phyloP scores from a whole-genome alignment of 1,139 yeast genomes.

The Diutina mesorugosa region DNA sequence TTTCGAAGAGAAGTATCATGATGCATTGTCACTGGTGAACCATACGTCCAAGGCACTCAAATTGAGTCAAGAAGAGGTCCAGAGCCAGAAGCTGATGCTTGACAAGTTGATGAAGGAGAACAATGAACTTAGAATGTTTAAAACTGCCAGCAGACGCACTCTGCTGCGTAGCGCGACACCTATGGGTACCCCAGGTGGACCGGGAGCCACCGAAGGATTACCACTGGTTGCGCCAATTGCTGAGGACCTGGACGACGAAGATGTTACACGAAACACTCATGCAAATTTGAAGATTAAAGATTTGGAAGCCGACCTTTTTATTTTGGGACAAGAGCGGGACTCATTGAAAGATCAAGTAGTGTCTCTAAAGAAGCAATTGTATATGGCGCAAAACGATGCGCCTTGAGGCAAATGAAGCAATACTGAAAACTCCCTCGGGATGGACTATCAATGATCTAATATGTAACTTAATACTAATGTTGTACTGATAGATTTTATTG shows the following conservation, averaged over 20 bases:
- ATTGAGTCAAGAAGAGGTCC: slow-evolving; percentile 59
- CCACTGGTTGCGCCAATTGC: slow-evolving; percentile 9
- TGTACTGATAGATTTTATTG: background rate
- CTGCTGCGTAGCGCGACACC: slow-evolving; percentile 1
- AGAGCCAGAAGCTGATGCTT: slow-evolving; percentile 42
- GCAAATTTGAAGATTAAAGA: slow-evolving; percentile 70
- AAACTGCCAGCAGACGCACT: slow-evolving; percentile 12
- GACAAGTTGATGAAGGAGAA: slow-evolving; percentile 50
- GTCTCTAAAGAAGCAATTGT: slow-evolving; percentile 44
- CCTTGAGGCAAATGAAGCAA: background rate
- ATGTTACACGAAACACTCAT: slow-evolving; percentile 46
- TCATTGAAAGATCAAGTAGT: slow-evolving; percentile 58
- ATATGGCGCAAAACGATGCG: slow-evolving; percentile 11
- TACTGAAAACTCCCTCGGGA: background rate
- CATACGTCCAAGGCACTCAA: slow-evolving; percentile 68
- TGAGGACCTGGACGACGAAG: slow-evolving; percentile 17
- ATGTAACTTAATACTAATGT: background rate
- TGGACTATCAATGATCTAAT: too few species aligned
- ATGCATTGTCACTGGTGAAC: slow-evolving; percentile 58
- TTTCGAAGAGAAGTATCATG: slow-evolving; percentile 46
- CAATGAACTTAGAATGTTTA: slow-evolving; percentile 51
- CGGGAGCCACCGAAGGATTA: slow-evolving; percentile 14
- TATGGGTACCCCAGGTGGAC: slow-evolving; percentile 6
- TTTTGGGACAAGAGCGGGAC: slow-evolving; percentile 75
- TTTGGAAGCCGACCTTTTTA: slow-evolving; percentile 71